Evolutionary conservation across 2,329 filamentous ascomycete species (phyloP).

Genomic region (Purpureocillium lavendulum): DNA sequence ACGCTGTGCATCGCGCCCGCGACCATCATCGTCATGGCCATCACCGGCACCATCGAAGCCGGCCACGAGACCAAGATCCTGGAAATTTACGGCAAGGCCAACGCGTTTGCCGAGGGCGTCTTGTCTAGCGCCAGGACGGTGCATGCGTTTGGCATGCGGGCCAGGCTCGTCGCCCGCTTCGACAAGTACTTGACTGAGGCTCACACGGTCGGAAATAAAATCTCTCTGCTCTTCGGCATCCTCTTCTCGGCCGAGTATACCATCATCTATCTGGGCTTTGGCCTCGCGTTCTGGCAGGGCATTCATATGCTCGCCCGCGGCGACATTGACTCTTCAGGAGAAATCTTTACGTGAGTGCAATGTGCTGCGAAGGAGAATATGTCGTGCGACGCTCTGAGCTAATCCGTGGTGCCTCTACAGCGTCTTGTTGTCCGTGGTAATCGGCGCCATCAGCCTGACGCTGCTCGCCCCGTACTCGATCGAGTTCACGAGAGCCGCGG

Average conservation of each 20-base stretch:
- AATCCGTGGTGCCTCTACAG: too few species aligned
- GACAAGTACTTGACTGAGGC: conserved; percentile 27
- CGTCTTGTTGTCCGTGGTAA: conserved; percentile 28
- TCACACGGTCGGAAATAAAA: conserved; percentile 26
- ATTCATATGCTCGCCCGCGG: conserved; percentile 26
- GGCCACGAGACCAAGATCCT: conserved; percentile 25
- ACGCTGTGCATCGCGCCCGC: conserved; percentile 18
- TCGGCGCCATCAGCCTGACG: conserved; percentile 26
- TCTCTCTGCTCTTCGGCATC: conserved; percentile 26
- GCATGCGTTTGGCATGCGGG: conserved; percentile 33
- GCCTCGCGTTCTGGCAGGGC: conserved; percentile 37
- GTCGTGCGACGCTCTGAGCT: fast-evolving
- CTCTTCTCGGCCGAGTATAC: conserved; percentile 30
- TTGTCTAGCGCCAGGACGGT: conserved; percentile 29
- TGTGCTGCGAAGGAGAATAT: too few species aligned
- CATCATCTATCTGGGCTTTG: conserved; percentile 32
- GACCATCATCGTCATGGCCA: conserved; percentile 20
- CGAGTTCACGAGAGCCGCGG: conserved; percentile 28
- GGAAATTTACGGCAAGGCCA: conserved; percentile 23
- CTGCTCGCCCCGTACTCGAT: conserved; percentile 27
- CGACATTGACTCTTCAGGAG: conserved; percentile 26
- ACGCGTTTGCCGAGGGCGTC: conserved; percentile 26
- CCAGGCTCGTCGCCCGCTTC: conserved; percentile 28
- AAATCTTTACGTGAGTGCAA: conserved; percentile 30
- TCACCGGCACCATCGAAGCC: conserved; percentile 16